phyloP scores from a whole-genome alignment of 2,329 filamentous ascomycete genomes.

The Alternaria panax region DNA sequence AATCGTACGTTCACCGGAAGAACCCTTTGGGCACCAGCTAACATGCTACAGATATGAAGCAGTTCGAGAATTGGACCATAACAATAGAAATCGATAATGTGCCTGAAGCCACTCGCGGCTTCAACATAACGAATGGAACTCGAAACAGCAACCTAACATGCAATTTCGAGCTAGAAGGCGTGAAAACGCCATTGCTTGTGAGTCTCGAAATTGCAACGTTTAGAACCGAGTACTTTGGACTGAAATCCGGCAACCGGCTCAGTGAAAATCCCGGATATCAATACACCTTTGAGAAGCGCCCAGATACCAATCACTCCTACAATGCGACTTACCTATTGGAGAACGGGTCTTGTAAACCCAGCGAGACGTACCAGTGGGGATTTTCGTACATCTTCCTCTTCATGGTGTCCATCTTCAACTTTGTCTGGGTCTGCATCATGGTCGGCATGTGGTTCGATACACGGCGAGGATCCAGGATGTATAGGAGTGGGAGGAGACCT shows the following conservation, averaged over 20 bases:
- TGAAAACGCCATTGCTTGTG: too few species aligned
- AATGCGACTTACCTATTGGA: constrained; percentile 26
- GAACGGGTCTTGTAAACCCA: constrained; percentile 41
- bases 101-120: neutral
- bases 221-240: neutral
- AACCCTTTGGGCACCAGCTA: neutral
- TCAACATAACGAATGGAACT: neutral
- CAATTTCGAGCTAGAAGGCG: neutral
- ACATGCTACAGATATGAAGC: neutral
- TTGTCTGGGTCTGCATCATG: constrained; percentile 44
- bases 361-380: constrained; percentile 45
- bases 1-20: constrained; percentile 26
- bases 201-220: constrained; percentile 6
- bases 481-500: constrained; percentile 37
- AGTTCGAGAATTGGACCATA: neutral
- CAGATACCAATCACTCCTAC: constrained; percentile 29
- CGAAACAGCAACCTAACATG: neutral
- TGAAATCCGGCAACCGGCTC: neutral
- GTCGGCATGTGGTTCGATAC: constrained; percentile 46
- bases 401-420: constrained; percentile 46
- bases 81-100: neutral
- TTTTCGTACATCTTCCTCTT: constrained; percentile 49
- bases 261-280: neutral
- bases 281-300: constrained; percentile 15
- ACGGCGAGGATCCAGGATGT: constrained; percentile 37